Conservation (phyloP, 2,329 filamentous ascomycete genomes). For the Fusarium sacchari region DNA sequence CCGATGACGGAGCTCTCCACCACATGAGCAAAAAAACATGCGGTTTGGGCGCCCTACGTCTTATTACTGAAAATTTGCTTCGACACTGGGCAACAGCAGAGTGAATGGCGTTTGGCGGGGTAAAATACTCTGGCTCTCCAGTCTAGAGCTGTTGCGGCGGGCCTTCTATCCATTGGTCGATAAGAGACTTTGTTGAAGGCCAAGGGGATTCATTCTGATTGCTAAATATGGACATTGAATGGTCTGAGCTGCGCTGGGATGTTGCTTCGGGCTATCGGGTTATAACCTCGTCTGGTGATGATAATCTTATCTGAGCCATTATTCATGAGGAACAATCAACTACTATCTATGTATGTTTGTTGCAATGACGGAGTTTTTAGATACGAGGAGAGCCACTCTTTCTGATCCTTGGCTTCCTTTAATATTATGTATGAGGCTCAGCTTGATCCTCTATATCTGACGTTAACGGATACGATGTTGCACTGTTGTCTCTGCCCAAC, state of each 20-base stretch:
- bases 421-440: not conserved
- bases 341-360: too few relatives aligned
- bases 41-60: slow-evolving; percentile 6
- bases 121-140: slow-evolving; percentile 11
- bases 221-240: slow-evolving; percentile 12
- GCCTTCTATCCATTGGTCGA: slow-evolving; percentile 21
- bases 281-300: not conserved
- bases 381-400: slow-evolving; percentile 26
- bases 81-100: not conserved
- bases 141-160: slow-evolving; percentile 13
- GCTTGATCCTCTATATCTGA: not conserved
- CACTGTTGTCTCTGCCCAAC: not conserved
- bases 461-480: not conserved
- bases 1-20: slow-evolving; percentile 37
- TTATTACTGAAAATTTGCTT: slow-evolving; percentile 16
- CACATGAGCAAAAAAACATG: not conserved
- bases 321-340: slow-evolving; percentile 5
- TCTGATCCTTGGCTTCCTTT: not conserved
- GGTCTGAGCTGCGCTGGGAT: not conserved
- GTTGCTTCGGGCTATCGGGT: slow-evolving; percentile 12
- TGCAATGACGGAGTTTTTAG: not conserved
- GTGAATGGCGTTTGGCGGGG: slow-evolving; percentile 25
- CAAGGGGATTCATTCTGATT: not conserved
- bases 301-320: not conserved
- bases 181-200: not conserved